Evolutionary conservation across 208 protist species (phyloP).

Genomic region (Leishmania guyanensis): DNA sequence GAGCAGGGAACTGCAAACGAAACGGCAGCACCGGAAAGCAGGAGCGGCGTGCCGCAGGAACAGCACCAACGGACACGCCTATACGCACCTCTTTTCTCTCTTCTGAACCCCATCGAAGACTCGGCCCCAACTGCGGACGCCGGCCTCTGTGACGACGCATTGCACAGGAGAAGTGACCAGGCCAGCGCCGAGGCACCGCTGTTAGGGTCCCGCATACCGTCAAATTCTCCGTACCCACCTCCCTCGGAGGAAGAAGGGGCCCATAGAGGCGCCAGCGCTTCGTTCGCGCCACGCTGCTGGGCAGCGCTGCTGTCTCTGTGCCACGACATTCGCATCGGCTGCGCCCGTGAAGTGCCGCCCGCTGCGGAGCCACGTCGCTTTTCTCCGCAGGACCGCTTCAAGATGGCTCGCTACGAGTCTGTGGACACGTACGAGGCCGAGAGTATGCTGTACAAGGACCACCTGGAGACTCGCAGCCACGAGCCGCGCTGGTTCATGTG

Average conservation of each 20-base stretch:
- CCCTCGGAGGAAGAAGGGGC: neutral
- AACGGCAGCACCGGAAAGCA: neutral
- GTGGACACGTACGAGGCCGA: slow-evolving; percentile 54
- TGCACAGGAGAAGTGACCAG: neutral
- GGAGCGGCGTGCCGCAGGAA: neutral
- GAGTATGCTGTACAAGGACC: slow-evolving; percentile 61
- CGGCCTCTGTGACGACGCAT: neutral
- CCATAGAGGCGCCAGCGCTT: neutral
- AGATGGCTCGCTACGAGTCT: slow-evolving; percentile 65
- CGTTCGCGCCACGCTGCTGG: neutral
- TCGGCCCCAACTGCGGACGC: neutral
- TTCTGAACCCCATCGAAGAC: slow-evolving; percentile 13
- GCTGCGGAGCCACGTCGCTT: slow-evolving; percentile 34
- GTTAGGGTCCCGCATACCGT: neutral
- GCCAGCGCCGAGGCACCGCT: neutral
- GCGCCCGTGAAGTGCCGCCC: slow-evolving; percentile 25
- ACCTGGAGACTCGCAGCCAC: slow-evolving; percentile 53
- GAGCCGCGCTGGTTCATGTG: slow-evolving; percentile 74
- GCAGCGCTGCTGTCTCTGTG: neutral
- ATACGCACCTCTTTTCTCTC: slow-evolving; percentile 18
- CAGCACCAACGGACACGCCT: neutral
- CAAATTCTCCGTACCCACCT: neutral
- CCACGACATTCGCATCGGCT: slow-evolving; percentile 9
- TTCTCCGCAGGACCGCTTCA: slow-evolving; percentile 26
- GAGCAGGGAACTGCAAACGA: neutral